Evolutionary conservation across 2,329 filamentous ascomycete genomes (phyloP), one percentile per base, ranked within the genome.

Genomic region (Colletotrichum magnum): DNA sequence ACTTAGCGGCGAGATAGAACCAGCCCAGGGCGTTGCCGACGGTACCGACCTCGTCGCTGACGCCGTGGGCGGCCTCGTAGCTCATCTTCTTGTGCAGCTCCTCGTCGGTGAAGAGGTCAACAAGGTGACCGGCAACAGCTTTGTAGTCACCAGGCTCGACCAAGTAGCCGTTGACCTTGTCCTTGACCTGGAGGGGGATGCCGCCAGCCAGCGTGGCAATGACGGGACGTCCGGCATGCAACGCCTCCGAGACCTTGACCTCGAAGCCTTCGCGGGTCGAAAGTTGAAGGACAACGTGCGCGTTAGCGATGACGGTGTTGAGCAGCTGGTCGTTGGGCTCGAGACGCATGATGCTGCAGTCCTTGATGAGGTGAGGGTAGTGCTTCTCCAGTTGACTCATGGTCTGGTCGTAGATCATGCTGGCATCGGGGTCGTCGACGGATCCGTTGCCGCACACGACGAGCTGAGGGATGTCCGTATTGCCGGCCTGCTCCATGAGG

Each of bases 181-280:
- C 83, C 77, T 92, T 86, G 65, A 96, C 87, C 77, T 96, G 93
- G 5, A 95, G 84, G 1, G 93, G 93, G 61, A 96, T 95, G 12
- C 93, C 93, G n/a, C 93, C 93, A 1, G 91, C 90, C 21, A 85
- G 84, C 1, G 92, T 93, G 3, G 91, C 92, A 71, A 96, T 94
- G 74, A 94, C 87, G 1, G 93, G 93, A 2, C 92, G 89, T 15
- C 93, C 93, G 52, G 94, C 93, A 76, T 95, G 93, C 24, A 95
- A 84, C 1, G 92, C 93, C 79, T 96, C 94, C 0, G 92, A 94
- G 5, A 96, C 93, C 80, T 96, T 96, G 74, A 96, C 91, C 79
- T 96, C 93, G 74, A 96, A 96, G 0, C 93, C 93, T 77, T 96
- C 93, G 43, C 92, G 88, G 0, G 91, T 94, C 3, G 92, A 95